These are phyloP conservation scores for Cymbidium sinense DNA, from an alignment of 106 monocot species.

Conservation along the genomic window DNA sequence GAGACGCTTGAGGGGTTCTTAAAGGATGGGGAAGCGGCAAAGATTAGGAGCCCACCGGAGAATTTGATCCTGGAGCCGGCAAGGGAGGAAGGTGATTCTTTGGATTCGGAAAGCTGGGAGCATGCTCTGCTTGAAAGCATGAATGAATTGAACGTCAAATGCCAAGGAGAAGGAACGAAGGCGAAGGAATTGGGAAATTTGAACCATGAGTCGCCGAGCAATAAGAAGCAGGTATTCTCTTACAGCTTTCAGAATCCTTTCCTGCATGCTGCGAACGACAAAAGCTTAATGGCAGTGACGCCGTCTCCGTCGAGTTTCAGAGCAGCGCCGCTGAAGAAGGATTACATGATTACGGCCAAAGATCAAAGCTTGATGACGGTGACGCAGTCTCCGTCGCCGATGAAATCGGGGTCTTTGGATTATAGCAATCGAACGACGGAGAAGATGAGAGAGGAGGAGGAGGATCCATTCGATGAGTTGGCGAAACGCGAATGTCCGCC, in stretches of 20 bases:
- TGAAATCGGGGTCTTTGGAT: background rate
- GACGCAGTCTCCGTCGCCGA: too few relatives aligned
- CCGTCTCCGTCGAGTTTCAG: constrained; percentile 1
- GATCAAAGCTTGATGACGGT: background rate
- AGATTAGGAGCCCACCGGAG: background rate
- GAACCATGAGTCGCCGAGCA: background rate
- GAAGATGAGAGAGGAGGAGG: background rate
- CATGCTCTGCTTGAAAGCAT: constrained; percentile 27
- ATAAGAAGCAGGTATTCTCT: background rate
- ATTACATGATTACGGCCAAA: background rate
- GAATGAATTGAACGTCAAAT: constrained; percentile 7
- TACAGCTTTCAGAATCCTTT: constrained; percentile 3
- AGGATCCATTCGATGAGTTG: constrained; percentile 5
- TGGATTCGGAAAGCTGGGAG: constrained; percentile 26
- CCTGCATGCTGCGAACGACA: background rate
- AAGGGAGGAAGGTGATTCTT: background rate
- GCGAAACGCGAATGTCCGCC: background rate
- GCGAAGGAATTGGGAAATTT: too few relatives aligned
- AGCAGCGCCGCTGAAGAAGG: background rate
- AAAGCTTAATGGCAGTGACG: constrained; percentile 11
- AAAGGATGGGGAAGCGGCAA: constrained; percentile 1
- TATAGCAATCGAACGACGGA: background rate
- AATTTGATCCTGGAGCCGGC: constrained; percentile 1
- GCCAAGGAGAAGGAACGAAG: background rate
- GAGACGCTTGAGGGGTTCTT: constrained; percentile 27